Percentiles rank a stretch among this genome's conserved stretches.
Conservation (phyloP, 2,329 filamentous ascomycete species). For the Setomelanomma holmii region DNA sequence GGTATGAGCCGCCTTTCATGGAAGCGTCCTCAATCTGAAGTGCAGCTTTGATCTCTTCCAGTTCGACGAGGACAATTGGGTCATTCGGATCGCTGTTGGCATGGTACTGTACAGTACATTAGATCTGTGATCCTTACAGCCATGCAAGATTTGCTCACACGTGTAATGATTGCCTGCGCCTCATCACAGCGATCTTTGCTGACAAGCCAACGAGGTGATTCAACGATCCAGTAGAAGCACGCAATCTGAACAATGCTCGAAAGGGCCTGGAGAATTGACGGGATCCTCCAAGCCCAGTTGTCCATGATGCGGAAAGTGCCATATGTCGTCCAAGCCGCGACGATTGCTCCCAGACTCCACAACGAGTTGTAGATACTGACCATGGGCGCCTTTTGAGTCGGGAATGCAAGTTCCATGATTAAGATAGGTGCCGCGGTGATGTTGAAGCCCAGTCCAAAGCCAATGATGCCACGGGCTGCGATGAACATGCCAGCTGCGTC, state of each 20-base stretch:
- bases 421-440: constrained; percentile 66
- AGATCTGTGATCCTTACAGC: background rate
- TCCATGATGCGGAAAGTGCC: constrained; percentile 48
- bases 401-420: constrained; percentile 68
- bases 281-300: constrained; percentile 61
- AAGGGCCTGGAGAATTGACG: constrained; percentile 59
- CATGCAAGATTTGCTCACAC: background rate
- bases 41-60: constrained; percentile 50
- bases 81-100: constrained; percentile 59
- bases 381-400: constrained; percentile 67
- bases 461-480: constrained; percentile 1
- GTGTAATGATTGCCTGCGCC: constrained; percentile 33
- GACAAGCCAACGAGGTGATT: constrained; percentile 67
- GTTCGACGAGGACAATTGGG: constrained; percentile 58
- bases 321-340: constrained; percentile 54
- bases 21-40: constrained; percentile 58
- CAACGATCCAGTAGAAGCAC: constrained; percentile 56
- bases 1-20: background rate
- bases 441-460: constrained; percentile 5
- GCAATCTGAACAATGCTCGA: constrained; percentile 53
- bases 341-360: constrained; percentile 36
- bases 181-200: constrained; percentile 57
- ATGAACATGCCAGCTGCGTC: constrained; percentile 4
- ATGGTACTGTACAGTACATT: constrained; percentile 47
- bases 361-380: constrained; percentile 69